Evolutionary conservation across 202 grass and related monocot genomes (phyloP).

Genomic region (Miscanthus sacchariflorus): DNA sequence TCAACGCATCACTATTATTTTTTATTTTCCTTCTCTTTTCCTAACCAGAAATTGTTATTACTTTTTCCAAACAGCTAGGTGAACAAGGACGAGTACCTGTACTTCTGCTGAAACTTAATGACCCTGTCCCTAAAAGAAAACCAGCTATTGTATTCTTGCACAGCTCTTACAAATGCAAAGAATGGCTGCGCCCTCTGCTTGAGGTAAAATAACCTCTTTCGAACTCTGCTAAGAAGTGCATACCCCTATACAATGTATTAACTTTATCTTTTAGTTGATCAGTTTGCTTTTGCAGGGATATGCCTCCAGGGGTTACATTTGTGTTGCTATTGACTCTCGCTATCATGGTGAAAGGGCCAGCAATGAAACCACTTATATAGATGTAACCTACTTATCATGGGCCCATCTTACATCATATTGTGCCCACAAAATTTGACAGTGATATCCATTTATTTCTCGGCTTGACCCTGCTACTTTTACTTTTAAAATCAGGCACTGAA

Average conservation of each 20-base stretch:
- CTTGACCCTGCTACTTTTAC: constrained; percentile 16
- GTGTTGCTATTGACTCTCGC: constrained; percentile 86
- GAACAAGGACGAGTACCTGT: constrained; percentile 84
- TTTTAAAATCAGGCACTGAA: constrained; percentile 68
- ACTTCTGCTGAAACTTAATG: constrained; percentile 71
- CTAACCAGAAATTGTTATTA: constrained; percentile 11
- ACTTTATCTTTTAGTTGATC: constrained; percentile 1
- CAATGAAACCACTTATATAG: constrained; percentile 71
- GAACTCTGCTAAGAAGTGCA: not conserved
- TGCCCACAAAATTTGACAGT: not conserved
- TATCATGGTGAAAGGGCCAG: constrained; percentile 92
- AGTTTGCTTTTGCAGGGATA: constrained; percentile 70
- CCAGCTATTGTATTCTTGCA: constrained; percentile 85
- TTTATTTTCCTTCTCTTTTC: constrained; percentile 39
- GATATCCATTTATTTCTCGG: constrained; percentile 5
- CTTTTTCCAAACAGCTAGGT: constrained; percentile 52
- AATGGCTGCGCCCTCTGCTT: constrained; percentile 87
- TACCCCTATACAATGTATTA: constrained; percentile 1
- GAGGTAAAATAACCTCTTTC: constrained; percentile 60
- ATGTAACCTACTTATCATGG: constrained; percentile 61
- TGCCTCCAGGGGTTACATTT: constrained; percentile 85
- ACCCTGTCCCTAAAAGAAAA: constrained; percentile 58
- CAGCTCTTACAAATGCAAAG: constrained; percentile 97
- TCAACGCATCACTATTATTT: not conserved
- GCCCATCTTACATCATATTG: not conserved